Conservation (phyloP, 164 flowering plant species). For the Magnolia kwangsiensis region DNA sequence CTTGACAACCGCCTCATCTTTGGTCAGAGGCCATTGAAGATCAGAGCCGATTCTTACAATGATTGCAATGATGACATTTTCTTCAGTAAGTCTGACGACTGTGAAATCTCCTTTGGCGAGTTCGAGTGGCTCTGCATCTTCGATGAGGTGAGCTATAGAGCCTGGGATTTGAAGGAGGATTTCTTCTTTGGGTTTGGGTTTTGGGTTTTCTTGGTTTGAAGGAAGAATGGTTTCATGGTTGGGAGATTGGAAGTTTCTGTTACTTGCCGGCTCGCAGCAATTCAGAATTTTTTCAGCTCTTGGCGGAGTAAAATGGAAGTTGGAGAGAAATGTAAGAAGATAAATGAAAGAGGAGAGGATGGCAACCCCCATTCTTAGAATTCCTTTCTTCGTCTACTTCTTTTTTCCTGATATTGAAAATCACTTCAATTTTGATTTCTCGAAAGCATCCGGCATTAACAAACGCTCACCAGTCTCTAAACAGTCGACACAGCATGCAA, state of each 20-base stretch:
- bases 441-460: too few relatives aligned
- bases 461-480: too few relatives aligned
- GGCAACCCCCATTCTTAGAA: not conserved
- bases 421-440: not conserved
- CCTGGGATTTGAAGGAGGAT: slow-evolving; percentile 49
- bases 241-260: slow-evolving; percentile 16
- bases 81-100: slow-evolving; percentile 37
- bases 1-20: slow-evolving; percentile 87
- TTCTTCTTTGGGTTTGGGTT: slow-evolving; percentile 31
- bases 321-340: too few relatives aligned
- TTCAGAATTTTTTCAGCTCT: slow-evolving; percentile 13
- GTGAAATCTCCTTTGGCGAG: slow-evolving; percentile 60
- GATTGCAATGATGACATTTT: slow-evolving; percentile 46
- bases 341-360: too few relatives aligned
- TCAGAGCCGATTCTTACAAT: slow-evolving; percentile 59
- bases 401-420: not conserved
- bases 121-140: slow-evolving; percentile 52
- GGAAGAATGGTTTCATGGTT: too few relatives aligned
- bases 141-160: slow-evolving; percentile 62
- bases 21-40: slow-evolving; percentile 90
- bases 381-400: too few relatives aligned
- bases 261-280: slow-evolving; percentile 25
- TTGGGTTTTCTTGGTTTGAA: slow-evolving; percentile 2
- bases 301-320: not conserved
- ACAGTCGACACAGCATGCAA: too few relatives aligned